Evolutionary conservation across 257 asterid genomes (phyloP).

Genomic region (Gentiana macrophylla): DNA sequence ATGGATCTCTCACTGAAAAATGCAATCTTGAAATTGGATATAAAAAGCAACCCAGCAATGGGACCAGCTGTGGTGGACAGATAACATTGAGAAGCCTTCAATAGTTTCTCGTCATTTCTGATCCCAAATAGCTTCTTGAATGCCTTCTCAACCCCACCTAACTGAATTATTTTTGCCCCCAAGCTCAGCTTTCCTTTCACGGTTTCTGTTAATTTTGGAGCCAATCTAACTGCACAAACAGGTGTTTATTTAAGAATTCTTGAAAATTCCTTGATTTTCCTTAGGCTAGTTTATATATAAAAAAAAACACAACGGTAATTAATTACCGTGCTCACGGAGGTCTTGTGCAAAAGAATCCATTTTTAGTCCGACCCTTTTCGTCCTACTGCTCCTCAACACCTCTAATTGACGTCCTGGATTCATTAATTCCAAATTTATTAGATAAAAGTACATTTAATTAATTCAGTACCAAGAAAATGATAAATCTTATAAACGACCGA

Average conservation of each 20-base stretch:
- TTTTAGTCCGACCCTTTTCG: conserved; percentile 10
- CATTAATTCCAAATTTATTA: no score
- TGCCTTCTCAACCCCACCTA: conserved; percentile 18
- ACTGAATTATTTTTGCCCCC: conserved; percentile 9
- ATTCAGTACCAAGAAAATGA: no score
- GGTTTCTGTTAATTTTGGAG: conserved; percentile 1
- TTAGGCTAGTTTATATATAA: no score
- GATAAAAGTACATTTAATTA: no score
- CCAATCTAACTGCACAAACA: conserved; percentile 5
- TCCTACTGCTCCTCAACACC: conserved; percentile 2
- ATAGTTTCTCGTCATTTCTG: conserved; percentile 10
- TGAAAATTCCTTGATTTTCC: no score
- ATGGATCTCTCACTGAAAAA: conserved; percentile 7
- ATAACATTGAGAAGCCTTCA: conserved; percentile 10
- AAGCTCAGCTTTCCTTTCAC: conserved; percentile 9
- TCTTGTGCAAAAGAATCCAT: conserved; percentile 2
- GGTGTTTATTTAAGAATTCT: no score
- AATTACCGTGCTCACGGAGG: conserved; percentile 1
- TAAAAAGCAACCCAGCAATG: conserved; percentile 7
- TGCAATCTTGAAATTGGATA: not conserved
- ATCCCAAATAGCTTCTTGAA: conserved; percentile 7
- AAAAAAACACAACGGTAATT: not conserved
- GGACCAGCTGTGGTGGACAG: conserved; percentile 8
- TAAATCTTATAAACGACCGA: no score
- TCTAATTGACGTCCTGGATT: not conserved